Evolutionary conservation across 257 asterid species (phyloP).

Genomic region (Primulina huaijiensis): DNA sequence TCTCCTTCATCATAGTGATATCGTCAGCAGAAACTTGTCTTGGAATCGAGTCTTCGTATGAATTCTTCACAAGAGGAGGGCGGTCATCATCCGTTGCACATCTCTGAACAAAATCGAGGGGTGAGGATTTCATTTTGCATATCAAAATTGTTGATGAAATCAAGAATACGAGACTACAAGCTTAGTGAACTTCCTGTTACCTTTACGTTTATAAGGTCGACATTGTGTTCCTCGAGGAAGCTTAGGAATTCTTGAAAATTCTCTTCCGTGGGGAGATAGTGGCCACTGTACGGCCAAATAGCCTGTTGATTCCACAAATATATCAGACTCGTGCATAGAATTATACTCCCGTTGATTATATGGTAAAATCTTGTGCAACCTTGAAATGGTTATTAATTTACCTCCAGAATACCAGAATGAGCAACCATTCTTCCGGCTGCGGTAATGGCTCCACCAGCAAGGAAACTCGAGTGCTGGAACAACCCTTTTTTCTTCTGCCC

Average conservation of each 20-base stretch:
- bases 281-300: slow-evolving; percentile 95
- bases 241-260: slow-evolving; percentile 74
- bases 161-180: neutral
- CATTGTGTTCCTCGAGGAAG: slow-evolving; percentile 75
- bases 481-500: slow-evolving; percentile 79
- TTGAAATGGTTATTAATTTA: slow-evolving; percentile 17
- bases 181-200: slow-evolving; percentile 30
- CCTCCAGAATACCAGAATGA: slow-evolving; percentile 77
- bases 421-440: slow-evolving; percentile 95
- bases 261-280: slow-evolving; percentile 91
- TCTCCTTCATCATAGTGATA: slow-evolving; percentile 16
- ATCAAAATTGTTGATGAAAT: neutral
- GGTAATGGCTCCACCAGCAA: slow-evolving; percentile 88
- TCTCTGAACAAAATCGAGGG: slow-evolving; percentile 43
- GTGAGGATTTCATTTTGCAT: neutral
- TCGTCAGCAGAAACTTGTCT: slow-evolving; percentile 20
- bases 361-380: neutral
- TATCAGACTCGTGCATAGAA: neutral
- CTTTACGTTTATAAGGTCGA: slow-evolving; percentile 77
- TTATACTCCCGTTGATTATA: neutral
- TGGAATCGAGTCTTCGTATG: slow-evolving; percentile 32
- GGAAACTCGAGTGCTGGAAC: slow-evolving; percentile 92
- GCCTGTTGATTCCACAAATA: slow-evolving; percentile 42
- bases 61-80: slow-evolving; percentile 32
- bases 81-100: slow-evolving; percentile 77